Conservation (phyloP, 2,329 filamentous ascomycete species). For the Trichoderma polysporum region DNA sequence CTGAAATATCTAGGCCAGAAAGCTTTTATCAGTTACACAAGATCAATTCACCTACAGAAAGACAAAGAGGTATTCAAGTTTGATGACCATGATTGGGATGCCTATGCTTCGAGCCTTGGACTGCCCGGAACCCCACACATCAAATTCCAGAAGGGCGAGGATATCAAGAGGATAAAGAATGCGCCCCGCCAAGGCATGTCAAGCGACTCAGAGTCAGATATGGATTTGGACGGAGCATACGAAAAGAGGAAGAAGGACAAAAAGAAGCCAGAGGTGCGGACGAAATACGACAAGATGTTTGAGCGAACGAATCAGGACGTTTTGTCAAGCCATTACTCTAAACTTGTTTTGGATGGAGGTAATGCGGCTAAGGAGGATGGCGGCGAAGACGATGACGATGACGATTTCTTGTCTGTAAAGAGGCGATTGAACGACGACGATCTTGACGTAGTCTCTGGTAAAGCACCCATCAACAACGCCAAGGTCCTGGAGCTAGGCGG, state of each 20-base stretch:
- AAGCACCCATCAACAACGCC: slow-evolving; percentile 42
- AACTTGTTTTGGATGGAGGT: slow-evolving; percentile 66
- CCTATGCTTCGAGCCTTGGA: slow-evolving; percentile 79
- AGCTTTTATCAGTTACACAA: slow-evolving; percentile 86
- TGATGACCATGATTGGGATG: slow-evolving; percentile 78
- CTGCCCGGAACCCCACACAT: slow-evolving; percentile 90
- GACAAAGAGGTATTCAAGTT: slow-evolving; percentile 92
- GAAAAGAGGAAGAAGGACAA: slow-evolving; percentile 47
- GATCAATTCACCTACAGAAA: slow-evolving; percentile 81
- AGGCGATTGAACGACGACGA: slow-evolving; percentile 75
- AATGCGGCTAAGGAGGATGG: slow-evolving; percentile 39
- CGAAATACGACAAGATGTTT: slow-evolving; percentile 98
- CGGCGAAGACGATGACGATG: slow-evolving; percentile 56
- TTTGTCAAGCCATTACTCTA: slow-evolving; percentile 88
- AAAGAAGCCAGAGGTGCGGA: slow-evolving; percentile 74
- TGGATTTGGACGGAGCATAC: slow-evolving; percentile 47
- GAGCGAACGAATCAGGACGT: slow-evolving; percentile 95
- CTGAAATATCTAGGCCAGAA: slow-evolving; percentile 96
- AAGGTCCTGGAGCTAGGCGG: slow-evolving; percentile 70
- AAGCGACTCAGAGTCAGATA: slow-evolving; percentile 59
- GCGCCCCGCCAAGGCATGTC: slow-evolving; percentile 67
- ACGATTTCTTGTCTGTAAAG: slow-evolving; percentile 86
- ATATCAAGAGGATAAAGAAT: slow-evolving; percentile 85
- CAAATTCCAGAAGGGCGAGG: slow-evolving; percentile 87
- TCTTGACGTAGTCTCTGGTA: slow-evolving; percentile 50